A percentile compares a stretch with the other conserved stretches of the same genome.
phyloP scores from a whole-genome alignment of 768 basidiomycete genomes.

The Kwoniella bestiolae region DNA sequence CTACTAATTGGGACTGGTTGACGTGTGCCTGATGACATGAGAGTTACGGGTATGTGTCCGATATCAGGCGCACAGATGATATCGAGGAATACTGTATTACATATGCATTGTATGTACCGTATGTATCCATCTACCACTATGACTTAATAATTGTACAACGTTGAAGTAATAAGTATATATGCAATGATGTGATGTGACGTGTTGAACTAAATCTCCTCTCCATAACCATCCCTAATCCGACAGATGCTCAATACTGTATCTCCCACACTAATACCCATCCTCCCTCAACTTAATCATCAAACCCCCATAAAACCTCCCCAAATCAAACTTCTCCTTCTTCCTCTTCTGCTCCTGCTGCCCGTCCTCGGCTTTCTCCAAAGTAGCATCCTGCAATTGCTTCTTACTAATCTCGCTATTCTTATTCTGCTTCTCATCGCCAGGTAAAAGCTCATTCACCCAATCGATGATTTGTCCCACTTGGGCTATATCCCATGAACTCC shows the following conservation, averaged over 20 bases:
- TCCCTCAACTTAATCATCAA: constrained; percentile 87
- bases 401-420: constrained; percentile 57
- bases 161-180: neutral
- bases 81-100: too few species aligned
- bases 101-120: too few species aligned
- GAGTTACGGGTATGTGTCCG: too few species aligned
- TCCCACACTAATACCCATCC: constrained; percentile 71
- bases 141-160: neutral
- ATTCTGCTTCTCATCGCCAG: constrained; percentile 56
- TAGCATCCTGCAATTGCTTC: constrained; percentile 51
- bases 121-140: too few species aligned
- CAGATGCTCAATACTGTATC: neutral
- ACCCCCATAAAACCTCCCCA: constrained; percentile 89
- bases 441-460: constrained; percentile 62
- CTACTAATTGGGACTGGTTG: neutral
- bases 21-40: neutral
- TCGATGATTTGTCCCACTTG: constrained; percentile 56
- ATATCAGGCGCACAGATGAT: too few species aligned
- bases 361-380: constrained; percentile 40
- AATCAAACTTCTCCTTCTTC: constrained; percentile 66
- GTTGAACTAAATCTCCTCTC: neutral
- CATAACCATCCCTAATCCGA: neutral
- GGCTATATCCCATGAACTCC: constrained; percentile 47
- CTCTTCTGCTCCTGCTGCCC: constrained; percentile 28
- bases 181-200: neutral